Conservation (phyloP, 495 filamentous ascomycete species). For the Neurospora sp. region DNA sequence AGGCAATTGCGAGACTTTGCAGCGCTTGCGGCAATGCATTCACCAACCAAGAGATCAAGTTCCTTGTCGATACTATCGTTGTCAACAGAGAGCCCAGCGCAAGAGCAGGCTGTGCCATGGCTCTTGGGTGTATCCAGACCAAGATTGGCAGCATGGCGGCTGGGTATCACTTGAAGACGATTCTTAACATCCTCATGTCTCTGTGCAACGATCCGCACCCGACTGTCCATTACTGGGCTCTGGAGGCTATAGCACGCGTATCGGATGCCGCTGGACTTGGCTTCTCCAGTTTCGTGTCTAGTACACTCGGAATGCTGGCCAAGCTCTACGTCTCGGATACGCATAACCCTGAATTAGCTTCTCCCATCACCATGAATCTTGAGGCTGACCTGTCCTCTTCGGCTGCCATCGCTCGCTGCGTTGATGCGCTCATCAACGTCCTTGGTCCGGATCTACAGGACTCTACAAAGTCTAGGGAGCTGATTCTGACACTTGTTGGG, state of each 20-base stretch:
- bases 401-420: slow-evolving; percentile 72
- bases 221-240: slow-evolving; percentile 88
- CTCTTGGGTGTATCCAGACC: slow-evolving; percentile 85
- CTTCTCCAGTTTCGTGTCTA: slow-evolving; percentile 81
- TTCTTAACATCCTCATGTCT: slow-evolving; percentile 90
- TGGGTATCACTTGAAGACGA: slow-evolving; percentile 92
- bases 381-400: slow-evolving; percentile 74
- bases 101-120: slow-evolving; percentile 87
- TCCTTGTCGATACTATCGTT: slow-evolving; percentile 88
- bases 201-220: slow-evolving; percentile 94
- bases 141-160: slow-evolving; percentile 98
- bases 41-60: slow-evolving; percentile 81
- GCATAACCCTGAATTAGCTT: slow-evolving; percentile 75
- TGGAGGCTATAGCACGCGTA: slow-evolving; percentile 78
- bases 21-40: slow-evolving; percentile 79
- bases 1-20: slow-evolving; percentile 84
- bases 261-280: slow-evolving; percentile 89
- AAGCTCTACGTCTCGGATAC: slow-evolving; percentile 86
- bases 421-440: slow-evolving; percentile 94
- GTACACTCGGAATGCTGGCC: slow-evolving; percentile 83
- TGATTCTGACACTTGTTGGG: slow-evolving; percentile 77
- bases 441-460: slow-evolving; percentile 93
- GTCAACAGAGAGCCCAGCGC: slow-evolving; percentile 86
- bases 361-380: slow-evolving; percentile 74
- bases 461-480: slow-evolving; percentile 77